Conservation (phyloP, 73 alveolate genomes). For the Paramecium bursaria region DNA sequence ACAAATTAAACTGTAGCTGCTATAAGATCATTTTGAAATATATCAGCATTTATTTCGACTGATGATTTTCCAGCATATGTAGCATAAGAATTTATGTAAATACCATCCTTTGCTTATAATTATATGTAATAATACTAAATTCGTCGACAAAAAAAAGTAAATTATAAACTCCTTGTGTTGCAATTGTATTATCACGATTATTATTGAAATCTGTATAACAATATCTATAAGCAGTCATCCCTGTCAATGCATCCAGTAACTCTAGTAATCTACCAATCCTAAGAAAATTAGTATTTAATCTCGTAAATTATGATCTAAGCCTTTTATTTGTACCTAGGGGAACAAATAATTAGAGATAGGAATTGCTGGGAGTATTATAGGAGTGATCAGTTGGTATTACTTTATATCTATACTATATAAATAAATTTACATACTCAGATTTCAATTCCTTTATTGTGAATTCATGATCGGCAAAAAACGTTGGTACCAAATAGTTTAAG, state of each 20-base stretch:
- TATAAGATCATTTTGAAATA: constrained; percentile 28
- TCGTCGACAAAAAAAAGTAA: constrained; percentile 8
- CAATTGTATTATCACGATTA: constrained; percentile 29
- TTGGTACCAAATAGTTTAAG: constrained; percentile 20
- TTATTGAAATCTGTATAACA: constrained; percentile 23
- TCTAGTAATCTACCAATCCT: constrained; percentile 55
- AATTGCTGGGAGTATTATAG: not conserved
- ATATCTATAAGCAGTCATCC: constrained; percentile 39
- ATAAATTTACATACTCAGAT: not conserved
- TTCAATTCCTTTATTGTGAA: constrained; percentile 17
- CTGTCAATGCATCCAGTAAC: constrained; percentile 20
- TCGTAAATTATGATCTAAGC: constrained; percentile 31
- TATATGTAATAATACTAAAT: not conserved
- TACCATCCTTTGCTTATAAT: not conserved
- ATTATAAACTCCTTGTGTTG: constrained; percentile 56
- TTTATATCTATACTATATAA: not conserved
- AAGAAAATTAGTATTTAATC: constrained; percentile 25
- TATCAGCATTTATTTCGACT: constrained; percentile 40
- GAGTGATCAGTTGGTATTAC: not conserved
- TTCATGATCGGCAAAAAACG: not conserved
- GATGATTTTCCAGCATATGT: constrained; percentile 56
- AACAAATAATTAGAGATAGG: constrained; percentile 14
- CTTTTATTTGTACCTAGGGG: constrained; percentile 17
- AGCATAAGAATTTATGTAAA: constrained; percentile 26
- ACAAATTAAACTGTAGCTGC: constrained; percentile 49